Base-by-base conservation (phyloP, 371 early-diverging fungal species). In the Mucor irregularis region DNA sequence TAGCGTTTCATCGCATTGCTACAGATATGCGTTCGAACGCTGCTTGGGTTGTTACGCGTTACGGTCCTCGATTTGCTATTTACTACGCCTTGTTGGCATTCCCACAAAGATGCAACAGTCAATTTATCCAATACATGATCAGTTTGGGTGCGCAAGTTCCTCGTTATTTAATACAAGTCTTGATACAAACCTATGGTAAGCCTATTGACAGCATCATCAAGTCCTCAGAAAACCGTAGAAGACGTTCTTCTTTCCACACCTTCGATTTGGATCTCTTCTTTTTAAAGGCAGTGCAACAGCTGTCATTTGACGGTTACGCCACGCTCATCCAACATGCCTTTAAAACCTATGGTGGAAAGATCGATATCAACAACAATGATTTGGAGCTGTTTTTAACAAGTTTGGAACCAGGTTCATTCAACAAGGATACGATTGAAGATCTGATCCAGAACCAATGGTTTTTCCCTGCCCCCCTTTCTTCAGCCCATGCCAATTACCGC, bases 241-340 rank as follows among this genome's bases (percentile, higher is more conserved):
- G 54, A 45, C 50, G 55, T 35, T 49, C 37, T 47, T 33, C 37
- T 47, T 22, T 34, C 17, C n/a, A 28, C 30, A 38, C 40, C 5
- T 10, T 43, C 10, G 30, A 34, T 37, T 5, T 33, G 17, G 47
- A 55, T 25, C n/a, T 37, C 11, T 26, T 49, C n/a, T 68, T 66
- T 29, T 7, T n/a, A 4, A 30, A 49, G 5, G 34, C 51, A 4
- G 35, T 62, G 19, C 66, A 65, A 40, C 33, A 45, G 13, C 37
- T 69, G 5, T 51, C 70, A 0, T 69, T 69, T 49, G 58, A 61
- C 28, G 70, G 70, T 0, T 69, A 56, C 56, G 66, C 59, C 11
- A 48, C 49, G 4, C 10, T 69, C 1, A 54, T 66, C 10, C 44
- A 62, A 14, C 21, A 26, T 24, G 62, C 38, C 0, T 40, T 26